phyloP scores from a whole-genome alignment of 192 early-diverging fungal genomes.

The Coemansia sp. region DNA sequence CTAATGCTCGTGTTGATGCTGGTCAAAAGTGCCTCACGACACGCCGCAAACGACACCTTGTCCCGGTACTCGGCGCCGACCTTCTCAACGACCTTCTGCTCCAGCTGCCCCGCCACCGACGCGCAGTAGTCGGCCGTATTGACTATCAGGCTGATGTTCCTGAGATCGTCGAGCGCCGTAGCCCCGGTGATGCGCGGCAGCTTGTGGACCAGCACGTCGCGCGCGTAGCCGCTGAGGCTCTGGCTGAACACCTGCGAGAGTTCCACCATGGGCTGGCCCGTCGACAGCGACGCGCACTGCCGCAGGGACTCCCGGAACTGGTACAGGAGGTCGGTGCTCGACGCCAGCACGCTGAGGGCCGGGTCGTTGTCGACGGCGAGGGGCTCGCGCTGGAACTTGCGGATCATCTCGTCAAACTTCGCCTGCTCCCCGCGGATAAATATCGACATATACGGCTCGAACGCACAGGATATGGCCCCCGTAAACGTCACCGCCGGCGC shows the following conservation, averaged over 20 bases:
- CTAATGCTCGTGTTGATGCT: slow-evolving; percentile 65
- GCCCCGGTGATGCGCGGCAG: slow-evolving; percentile 66
- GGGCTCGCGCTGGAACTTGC: slow-evolving; percentile 26
- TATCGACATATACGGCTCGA: slow-evolving; percentile 86
- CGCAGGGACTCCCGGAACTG: slow-evolving; percentile 87
- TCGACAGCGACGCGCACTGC: slow-evolving; percentile 83
- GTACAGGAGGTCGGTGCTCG: slow-evolving; percentile 90
- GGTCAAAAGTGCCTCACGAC: slow-evolving; percentile 76
- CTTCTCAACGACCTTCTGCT: slow-evolving; percentile 85
- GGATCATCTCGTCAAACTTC: slow-evolving; percentile 56
- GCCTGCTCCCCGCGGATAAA: slow-evolving; percentile 86
- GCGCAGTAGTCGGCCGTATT: slow-evolving; percentile 97
- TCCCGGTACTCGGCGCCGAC: slow-evolving; percentile 69
- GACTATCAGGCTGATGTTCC: slow-evolving; percentile 73
- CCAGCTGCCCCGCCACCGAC: slow-evolving; percentile 80
- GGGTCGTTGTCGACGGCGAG: slow-evolving; percentile 63
- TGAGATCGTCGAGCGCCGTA: slow-evolving; percentile 61
- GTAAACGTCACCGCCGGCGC: slow-evolving; percentile 55
- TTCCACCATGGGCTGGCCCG: slow-evolving; percentile 84
- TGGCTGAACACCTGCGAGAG: slow-evolving; percentile 79
- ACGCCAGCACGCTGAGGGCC: slow-evolving; percentile 68
- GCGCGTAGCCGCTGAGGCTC: slow-evolving; percentile 76
- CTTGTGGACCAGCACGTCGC: slow-evolving; percentile 67
- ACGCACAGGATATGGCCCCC: slow-evolving; percentile 76
- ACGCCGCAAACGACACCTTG: slow-evolving; percentile 70